Conservation (phyloP, 2,329 filamentous ascomycete genomes). For the Nemania sp. region DNA sequence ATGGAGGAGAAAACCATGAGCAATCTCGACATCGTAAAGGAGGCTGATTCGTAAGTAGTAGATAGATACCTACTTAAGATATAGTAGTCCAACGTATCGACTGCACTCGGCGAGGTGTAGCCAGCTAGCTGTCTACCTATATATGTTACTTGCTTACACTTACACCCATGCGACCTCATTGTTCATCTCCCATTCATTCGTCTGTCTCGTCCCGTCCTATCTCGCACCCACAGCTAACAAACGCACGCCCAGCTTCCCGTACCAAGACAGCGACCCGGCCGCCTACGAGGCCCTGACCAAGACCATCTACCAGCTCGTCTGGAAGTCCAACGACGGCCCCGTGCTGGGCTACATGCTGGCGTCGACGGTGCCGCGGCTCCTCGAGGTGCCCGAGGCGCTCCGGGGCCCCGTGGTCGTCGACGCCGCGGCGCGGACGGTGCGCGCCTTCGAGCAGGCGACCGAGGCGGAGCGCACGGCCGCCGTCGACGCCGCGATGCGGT, state of each 20-base stretch:
- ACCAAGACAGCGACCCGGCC: constrained; percentile 64
- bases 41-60: constrained; percentile 58
- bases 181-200: no score
- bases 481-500: constrained; percentile 60
- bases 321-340: constrained; percentile 53
- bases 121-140: no score
- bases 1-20: constrained; percentile 34
- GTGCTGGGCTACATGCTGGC: constrained; percentile 63
- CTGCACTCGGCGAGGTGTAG: no score
- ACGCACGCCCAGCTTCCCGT: constrained; percentile 69
- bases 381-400: constrained; percentile 52
- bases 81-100: no score
- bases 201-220: no score
- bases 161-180: no score
- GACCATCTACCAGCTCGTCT: constrained; percentile 69
- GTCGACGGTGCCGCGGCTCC: constrained; percentile 54
- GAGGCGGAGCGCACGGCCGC: constrained; percentile 65
- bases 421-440: constrained; percentile 63
- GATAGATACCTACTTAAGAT: no score
- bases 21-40: constrained; percentile 58
- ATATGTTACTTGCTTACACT: no score
- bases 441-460: constrained; percentile 60
- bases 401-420: constrained; percentile 67
- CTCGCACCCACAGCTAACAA: not conserved
- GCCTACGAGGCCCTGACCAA: constrained; percentile 60